phyloP scores from a whole-genome alignment of 1,284 basidiomycete genomes.

The Puccinia polysora region DNA sequence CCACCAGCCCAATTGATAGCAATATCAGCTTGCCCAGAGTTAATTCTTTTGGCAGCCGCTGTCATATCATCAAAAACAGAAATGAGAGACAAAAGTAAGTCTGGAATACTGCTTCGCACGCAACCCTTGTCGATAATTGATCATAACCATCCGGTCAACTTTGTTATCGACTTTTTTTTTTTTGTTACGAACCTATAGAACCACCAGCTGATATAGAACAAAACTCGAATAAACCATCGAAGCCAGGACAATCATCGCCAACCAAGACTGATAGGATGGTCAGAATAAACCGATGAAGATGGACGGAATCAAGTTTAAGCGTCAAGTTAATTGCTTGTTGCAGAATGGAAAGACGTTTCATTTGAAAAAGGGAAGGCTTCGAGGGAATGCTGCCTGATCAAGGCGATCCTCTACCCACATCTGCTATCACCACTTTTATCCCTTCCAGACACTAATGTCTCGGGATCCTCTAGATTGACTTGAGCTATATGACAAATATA shows the following conservation, averaged over 20 bases:
- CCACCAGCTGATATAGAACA: slow-evolving; percentile 94
- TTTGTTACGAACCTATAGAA: slow-evolving; percentile 43
- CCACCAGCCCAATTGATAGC: slow-evolving; percentile 96
- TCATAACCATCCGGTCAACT: too few relatives aligned
- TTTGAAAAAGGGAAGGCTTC: too few relatives aligned
- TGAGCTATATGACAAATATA: slow-evolving; percentile 84
- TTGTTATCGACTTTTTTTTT: too few relatives aligned
- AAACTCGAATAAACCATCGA: slow-evolving; percentile 94
- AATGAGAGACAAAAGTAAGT: neutral
- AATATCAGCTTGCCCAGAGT: slow-evolving; percentile 78
- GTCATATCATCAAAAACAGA: neutral
- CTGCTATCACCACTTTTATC: slow-evolving; percentile 55
- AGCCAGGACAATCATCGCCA: slow-evolving; percentile 92
- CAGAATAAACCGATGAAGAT: slow-evolving; percentile 46
- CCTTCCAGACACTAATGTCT: slow-evolving; percentile 62
- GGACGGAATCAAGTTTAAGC: slow-evolving; percentile 57
- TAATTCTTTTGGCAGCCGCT: slow-evolving; percentile 74
- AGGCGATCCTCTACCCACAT: slow-evolving; percentile 51
- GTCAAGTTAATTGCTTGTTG: too few relatives aligned
- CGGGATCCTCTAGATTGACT: slow-evolving; percentile 68
- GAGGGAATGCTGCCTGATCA: neutral
- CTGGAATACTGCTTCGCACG: too few relatives aligned
- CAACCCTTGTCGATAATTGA: too few relatives aligned
- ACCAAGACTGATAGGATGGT: slow-evolving; percentile 59
- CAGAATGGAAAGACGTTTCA: too few relatives aligned